Base-by-base conservation (phyloP, 2,329 filamentous ascomycete genomes). In the Tothia fuscella region DNA sequence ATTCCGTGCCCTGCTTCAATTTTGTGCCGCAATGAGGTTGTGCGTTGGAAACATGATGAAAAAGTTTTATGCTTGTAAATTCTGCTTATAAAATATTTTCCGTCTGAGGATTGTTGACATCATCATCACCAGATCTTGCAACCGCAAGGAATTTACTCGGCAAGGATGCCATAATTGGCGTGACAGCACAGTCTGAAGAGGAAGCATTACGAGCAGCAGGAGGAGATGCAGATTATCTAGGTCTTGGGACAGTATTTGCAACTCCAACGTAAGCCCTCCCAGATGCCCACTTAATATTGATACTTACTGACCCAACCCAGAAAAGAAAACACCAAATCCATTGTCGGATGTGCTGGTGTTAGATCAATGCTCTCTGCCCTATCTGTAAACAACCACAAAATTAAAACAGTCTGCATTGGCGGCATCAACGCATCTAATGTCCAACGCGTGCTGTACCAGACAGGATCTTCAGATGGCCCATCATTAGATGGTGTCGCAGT, bases 191-290 rank as follows among this genome's bases (percentile, higher is more conserved):
- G 44, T 82, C 75, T 4, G 58, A 76, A 17, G 72, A 78, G 5
- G 83, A 96, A 64, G 84, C 86, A 3, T 60, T 78, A 36, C 66
- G 62, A 42, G 89, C 88, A 1, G 80, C 82, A 45, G 64, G 72
- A 38, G 74, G 72, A 38, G 86, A 86, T n/a, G 87, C 88, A 21
- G 78, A 91, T 59, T 96, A 96, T 60, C 68, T 96, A 4, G 91
- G 89, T 14, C 78, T 96, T 36, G 89, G 91, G 20, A 91, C 89
- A 1, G 76, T 95, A 48, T 95, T 82, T 62, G 76, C 87, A 13
- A 96, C 89, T 1, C 61, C 76, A 37, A 94, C 87, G 73, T 83
- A 64, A 59, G 69, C 63, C 17, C 25, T 46, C 39, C 37, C 42
- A 47, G 48, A 7, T 37, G 42, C 5, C 41, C 50, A 13, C 31